Conservation (phyloP, 2,329 filamentous ascomycete species). For the Curvularia sp. region DNA sequence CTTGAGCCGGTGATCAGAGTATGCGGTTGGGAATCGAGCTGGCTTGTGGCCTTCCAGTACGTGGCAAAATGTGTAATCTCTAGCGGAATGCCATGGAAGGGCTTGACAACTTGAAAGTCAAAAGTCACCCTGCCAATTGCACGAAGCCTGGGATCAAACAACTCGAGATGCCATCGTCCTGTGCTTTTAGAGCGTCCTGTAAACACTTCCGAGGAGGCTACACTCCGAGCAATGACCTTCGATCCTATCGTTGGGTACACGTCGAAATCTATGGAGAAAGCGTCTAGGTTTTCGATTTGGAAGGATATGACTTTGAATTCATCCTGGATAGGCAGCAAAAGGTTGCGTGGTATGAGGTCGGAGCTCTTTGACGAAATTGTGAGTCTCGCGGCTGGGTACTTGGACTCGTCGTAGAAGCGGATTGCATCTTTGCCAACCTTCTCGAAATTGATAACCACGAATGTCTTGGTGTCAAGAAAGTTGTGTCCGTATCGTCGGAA, state of each 20-base stretch:
- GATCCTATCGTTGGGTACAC: conserved; percentile 97
- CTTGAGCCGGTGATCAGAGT: conserved; percentile 94
- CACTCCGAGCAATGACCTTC: conserved; percentile 95
- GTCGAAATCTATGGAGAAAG: conserved; percentile 95
- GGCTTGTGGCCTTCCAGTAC: conserved; percentile 98
- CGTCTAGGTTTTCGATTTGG: conserved; percentile 91
- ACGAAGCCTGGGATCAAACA: conserved; percentile 90
- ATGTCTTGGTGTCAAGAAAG: conserved; percentile 96
- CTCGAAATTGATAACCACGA: conserved; percentile 90
- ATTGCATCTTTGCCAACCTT: conserved; percentile 76
- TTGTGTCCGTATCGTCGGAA: conserved; percentile 95
- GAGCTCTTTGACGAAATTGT: conserved; percentile 97
- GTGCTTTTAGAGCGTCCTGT: conserved; percentile 75
- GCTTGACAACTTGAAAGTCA: conserved; percentile 94
- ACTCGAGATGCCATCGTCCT: conserved; percentile 80
- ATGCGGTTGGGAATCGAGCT: conserved; percentile 82
- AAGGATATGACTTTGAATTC: conserved; percentile 93
- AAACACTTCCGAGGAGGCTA: conserved; percentile 88
- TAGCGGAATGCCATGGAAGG: conserved; percentile 87
- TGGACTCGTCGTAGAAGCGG: conserved; percentile 95
- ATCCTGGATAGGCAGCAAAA: conserved; percentile 94
- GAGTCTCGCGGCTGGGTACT: conserved; percentile 91
- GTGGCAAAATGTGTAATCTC: conserved; percentile 99
- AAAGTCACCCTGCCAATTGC: conserved; percentile 95
- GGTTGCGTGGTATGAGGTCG: conserved; percentile 94